Conservation (phyloP, 2,329 filamentous ascomycete species). For the Dryadomyces quercivorus region DNA sequence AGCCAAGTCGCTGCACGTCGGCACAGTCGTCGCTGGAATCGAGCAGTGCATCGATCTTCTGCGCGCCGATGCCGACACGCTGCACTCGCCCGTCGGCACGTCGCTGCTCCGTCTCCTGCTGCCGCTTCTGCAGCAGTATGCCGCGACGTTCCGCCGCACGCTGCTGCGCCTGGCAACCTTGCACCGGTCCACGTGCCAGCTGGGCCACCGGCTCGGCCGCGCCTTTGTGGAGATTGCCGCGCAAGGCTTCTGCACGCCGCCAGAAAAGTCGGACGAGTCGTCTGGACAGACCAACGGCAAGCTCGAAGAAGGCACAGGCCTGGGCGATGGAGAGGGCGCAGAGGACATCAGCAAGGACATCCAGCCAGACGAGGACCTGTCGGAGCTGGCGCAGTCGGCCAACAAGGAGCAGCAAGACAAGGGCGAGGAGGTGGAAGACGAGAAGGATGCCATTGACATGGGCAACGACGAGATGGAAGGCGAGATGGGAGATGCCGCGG, state of each 20-base stretch:
- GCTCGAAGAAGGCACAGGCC: slow-evolving; percentile 79
- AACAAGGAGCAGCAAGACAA: slow-evolving; percentile 52
- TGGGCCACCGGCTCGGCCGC: slow-evolving; percentile 64
- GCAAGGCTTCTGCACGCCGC: slow-evolving; percentile 84
- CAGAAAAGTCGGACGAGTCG: slow-evolving; percentile 55
- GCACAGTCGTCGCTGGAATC: slow-evolving; percentile 36
- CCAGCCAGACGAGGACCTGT: slow-evolving; percentile 81
- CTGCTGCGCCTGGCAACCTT: slow-evolving; percentile 47
- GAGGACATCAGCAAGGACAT: slow-evolving; percentile 98
- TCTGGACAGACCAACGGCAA: slow-evolving; percentile 43
- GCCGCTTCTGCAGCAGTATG: slow-evolving; percentile 68
- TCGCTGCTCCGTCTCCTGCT: slow-evolving; percentile 48
- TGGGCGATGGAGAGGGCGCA: slow-evolving; percentile 88
- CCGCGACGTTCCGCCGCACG: slow-evolving; percentile 43
- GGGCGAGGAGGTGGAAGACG: slow-evolving; percentile 57
- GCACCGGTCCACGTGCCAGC: slow-evolving; percentile 59
- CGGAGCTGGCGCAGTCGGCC: slow-evolving; percentile 78
- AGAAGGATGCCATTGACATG: slow-evolving; percentile 84
- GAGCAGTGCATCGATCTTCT: slow-evolving; percentile 24
- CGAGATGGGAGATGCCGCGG: slow-evolving; percentile 56
- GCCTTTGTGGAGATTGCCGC: slow-evolving; percentile 67
- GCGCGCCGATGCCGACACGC: slow-evolving; percentile 7
- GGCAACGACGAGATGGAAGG: slow-evolving; percentile 86
- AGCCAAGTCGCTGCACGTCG: slow-evolving; percentile 46
- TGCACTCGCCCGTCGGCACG: background rate